Evolutionary conservation across 805 yeast species (phyloP).

Genomic region (Danielia oregonensis): DNA sequence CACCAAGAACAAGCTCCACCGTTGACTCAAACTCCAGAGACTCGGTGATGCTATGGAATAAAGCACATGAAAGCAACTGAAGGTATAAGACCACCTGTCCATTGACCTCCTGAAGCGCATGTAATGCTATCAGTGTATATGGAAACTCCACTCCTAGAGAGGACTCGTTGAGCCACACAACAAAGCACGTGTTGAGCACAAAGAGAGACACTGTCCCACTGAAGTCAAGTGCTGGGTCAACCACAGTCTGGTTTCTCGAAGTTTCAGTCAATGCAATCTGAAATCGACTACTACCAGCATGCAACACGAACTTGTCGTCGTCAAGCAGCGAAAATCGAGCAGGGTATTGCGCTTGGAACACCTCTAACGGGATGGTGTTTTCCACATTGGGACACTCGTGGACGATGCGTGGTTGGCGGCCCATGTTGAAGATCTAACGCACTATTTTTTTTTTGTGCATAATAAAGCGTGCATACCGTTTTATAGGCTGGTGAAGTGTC

Average conservation of each 20-base stretch:
- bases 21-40: conserved; percentile 17
- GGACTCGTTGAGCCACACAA: conserved; percentile 25
- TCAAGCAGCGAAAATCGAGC: conserved; percentile 32
- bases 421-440: too few species aligned
- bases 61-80: conserved; percentile 26
- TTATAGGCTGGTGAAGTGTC: too few species aligned
- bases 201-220: conserved; percentile 19
- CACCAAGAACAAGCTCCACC: conserved; percentile 17
- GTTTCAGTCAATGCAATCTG: conserved; percentile 12
- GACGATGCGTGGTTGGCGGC: conserved; percentile 11
- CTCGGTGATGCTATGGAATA: conserved; percentile 10
- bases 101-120: conserved; percentile 25
- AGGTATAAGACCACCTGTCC: conserved; percentile 22
- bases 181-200: conserved; percentile 31
- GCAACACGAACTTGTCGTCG: conserved; percentile 39
- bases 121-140: conserved; percentile 30
- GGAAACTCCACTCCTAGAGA: conserved; percentile 31
- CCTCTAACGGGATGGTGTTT: conserved; percentile 33
- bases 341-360: conserved; percentile 36
- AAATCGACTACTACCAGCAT: conserved; percentile 31
- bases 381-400: conserved; percentile 36
- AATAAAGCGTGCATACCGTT: too few species aligned
- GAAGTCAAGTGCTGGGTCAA: conserved; percentile 8
- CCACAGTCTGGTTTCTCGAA: conserved; percentile 9
- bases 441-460: too few species aligned